phyloP scores from a whole-genome alignment of 2,329 filamentous ascomycete genomes.

The Fusarium xyrophilum region DNA sequence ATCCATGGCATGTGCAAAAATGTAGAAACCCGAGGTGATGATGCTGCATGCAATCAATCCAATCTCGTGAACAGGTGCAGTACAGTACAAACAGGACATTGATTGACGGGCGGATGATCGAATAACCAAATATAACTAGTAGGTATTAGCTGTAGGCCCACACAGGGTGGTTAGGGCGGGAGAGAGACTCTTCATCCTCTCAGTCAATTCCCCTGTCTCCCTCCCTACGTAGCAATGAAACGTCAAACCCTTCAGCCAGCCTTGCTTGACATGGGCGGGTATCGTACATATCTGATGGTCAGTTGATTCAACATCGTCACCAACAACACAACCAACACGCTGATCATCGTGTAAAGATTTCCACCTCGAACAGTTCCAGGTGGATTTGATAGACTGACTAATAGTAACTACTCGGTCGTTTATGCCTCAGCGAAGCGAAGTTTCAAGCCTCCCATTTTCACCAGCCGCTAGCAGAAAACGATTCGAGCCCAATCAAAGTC shows the following conservation, averaged over 20 bases:
- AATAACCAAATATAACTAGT: constrained; percentile 15
- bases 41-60: neutral
- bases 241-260: constrained; percentile 1
- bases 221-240: neutral
- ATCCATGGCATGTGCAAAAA: constrained; percentile 27
- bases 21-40: constrained; percentile 10
- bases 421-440: constrained; percentile 28
- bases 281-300: constrained; percentile 4
- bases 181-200: neutral
- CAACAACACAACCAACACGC: neutral
- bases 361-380: neutral
- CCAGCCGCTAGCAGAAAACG: constrained; percentile 3
- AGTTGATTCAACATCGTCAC: neutral
- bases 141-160: neutral
- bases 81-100: neutral
- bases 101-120: constrained; percentile 10
- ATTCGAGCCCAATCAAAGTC: constrained; percentile 9
- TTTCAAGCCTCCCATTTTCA: neutral
- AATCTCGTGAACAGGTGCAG: neutral
- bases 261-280: constrained; percentile 12
- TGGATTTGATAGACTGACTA: constrained; percentile 29
- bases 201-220: constrained; percentile 1
- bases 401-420: constrained; percentile 12
- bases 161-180: no score
- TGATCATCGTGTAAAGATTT: constrained; percentile 30